Percentiles rank a stretch among this genome's conserved stretches.
Evolutionary conservation across 2,329 filamentous ascomycete species (phyloP).

Genomic region (Cercospora sp.): DNA sequence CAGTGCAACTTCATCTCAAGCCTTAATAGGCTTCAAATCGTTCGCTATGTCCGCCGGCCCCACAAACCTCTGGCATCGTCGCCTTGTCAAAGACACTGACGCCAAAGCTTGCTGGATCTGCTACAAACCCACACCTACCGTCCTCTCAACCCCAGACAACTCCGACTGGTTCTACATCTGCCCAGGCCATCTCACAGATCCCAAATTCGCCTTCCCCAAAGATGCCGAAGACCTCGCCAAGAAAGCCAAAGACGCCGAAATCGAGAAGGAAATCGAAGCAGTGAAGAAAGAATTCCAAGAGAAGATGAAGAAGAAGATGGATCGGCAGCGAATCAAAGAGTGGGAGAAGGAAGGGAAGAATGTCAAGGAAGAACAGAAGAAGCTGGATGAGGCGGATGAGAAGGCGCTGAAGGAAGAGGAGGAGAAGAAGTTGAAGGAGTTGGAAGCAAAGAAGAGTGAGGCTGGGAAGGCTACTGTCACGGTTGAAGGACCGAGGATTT

Average conservation of each 20-base stretch:
- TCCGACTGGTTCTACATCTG: conserved; percentile 92
- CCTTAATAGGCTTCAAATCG: background rate
- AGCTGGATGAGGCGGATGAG: conserved; percentile 63
- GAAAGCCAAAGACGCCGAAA: conserved; percentile 55
- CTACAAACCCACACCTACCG: conserved; percentile 82
- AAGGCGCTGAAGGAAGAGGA: conserved; percentile 45
- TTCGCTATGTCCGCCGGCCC: conserved; percentile 58
- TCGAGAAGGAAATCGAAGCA: conserved; percentile 50
- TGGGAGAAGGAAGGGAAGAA: conserved; percentile 60
- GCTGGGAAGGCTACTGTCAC: conserved; percentile 62
- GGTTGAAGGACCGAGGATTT: conserved; percentile 71
- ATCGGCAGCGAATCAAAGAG: conserved; percentile 43
- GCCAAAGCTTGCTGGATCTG: conserved; percentile 87
- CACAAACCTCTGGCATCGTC: conserved; percentile 79
- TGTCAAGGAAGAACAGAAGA: conserved; percentile 66
- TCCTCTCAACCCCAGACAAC: conserved; percentile 84
- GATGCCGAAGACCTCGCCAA: conserved; percentile 62
- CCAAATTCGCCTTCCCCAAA: conserved; percentile 72
- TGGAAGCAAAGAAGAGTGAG: conserved; percentile 51
- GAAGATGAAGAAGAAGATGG: conserved; percentile 46
- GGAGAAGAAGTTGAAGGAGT: conserved; percentile 45
- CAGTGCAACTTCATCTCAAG: background rate
- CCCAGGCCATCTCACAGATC: conserved; percentile 76
- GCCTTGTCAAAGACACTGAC: conserved; percentile 80
- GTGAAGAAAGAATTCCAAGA: conserved; percentile 56